Base-by-base conservation (phyloP, 2,329 filamentous ascomycete genomes). In the Ascochyta clinopodiicola region DNA sequence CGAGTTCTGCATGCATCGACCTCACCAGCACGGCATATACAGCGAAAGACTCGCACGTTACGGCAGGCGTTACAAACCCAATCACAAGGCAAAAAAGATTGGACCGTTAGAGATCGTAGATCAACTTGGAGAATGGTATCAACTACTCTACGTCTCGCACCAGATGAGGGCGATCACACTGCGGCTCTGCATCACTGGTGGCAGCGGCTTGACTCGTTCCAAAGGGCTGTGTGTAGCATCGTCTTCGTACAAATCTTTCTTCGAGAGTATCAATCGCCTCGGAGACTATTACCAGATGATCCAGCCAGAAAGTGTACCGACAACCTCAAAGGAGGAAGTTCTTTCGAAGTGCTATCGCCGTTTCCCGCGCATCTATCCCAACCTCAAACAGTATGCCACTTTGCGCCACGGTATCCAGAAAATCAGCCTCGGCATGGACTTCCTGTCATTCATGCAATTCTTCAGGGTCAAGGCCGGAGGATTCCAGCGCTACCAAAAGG, bases 401-500 rank as follows among this genome's bases (percentile, higher is more conserved):
- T 53, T 71, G 13, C 27, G 43, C 3, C 69, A 73, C 12, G 67
- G 63, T 0, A 65, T 74, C 15, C 68, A 61, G 2, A 67, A 68
- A 8, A 36, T 73, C 1, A 36, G 42, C 32, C 15, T 74, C 0
- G 17, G 45, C 0, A 60, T 74, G 51, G 48, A 57, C 17, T 72
- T 67, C 27, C 17, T 61, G 1, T 35, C 50, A 0, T 56, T 27
- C 17, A 51, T 73, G 13, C 62, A 65, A 31, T 74, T 74, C 59
- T 72, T 73, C 58, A 60, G 66, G 15, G 65, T 73, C 6, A 54
- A 51, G 0, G 35, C 19, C 1, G 60, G 59, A 1, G 56, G 52
- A 2, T 65, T 70, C 21, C 35, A 57, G 2, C 46, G 40, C 1
- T 57, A 57, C 17, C 39, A 44, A 24, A 42, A 31, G 1, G 2